Base-by-base conservation (phyloP, 331 rosid genomes). In the Rosa hybrid region DNA sequence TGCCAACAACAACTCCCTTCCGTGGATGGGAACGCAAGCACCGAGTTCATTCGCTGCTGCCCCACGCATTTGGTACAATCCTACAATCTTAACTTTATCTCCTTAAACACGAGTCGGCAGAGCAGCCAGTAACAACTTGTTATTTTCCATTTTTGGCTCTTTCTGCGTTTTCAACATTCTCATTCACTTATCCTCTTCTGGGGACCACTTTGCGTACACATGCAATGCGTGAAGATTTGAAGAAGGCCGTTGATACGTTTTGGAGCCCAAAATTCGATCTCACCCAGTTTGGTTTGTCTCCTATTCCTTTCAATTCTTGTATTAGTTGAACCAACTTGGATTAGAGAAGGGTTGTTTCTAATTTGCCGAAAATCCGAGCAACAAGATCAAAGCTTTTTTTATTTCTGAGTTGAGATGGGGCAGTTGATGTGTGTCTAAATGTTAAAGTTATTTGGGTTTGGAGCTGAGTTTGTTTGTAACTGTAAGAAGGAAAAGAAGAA, bases 401-500 rank as follows among this genome's bases (percentile, higher is more conserved):
- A 27, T 27, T 27, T 27, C 30, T 27, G 30, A 27, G 30, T 27
- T 27, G 30, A 27, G 30, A 27, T 27, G 30, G 30, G 30, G 30
- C 30, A 27, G 30, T 27, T 27, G 30, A 27, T 27, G 30, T 27
- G 30, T 27, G 2, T 27, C 30, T 27, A 27, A 27, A 27, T 27
- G 30, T 27, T 27, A 27, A 27, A 51, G 18, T 59, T 54, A 0
- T 21, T 72, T 34, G 30, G 30, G 46, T 16, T 73, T 51, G 64
- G 48, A 30, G 46, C 23, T 38, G 49, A n/a, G n/a, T 74, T 73
- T 20, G 41, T 10, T 54, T 74, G 71, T 54, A 27, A 27, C 30
- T 27, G 30, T 27, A 27, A 56, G 51, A 65, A 75, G 76, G 77
- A 71, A 49, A 39, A 59, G 76, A 80, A 87, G 74, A 60, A 88